A percentile compares a stretch with the other conserved stretches of the same genome.
These are phyloP conservation scores for Pseudogymnoascus sp. DNA, from an alignment of 2,329 filamentous ascomycete species.

Conservation along the genomic window DNA sequence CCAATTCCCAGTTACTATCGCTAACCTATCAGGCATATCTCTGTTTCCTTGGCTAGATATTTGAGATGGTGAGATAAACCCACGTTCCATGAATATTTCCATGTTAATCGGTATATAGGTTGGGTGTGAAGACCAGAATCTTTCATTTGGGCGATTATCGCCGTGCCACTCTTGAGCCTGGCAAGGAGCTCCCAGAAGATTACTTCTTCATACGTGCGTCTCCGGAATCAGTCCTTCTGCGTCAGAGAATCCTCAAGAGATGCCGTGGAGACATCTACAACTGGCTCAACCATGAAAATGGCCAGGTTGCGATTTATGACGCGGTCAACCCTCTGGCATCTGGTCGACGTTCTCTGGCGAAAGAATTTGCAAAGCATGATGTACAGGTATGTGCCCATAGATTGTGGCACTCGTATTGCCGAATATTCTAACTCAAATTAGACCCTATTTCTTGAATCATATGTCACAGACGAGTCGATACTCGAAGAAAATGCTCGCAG, in stretches of 20 bases:
- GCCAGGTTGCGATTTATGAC: conserved; percentile 97
- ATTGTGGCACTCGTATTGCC: neutral
- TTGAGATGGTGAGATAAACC: conserved; percentile 62
- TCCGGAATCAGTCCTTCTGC: conserved; percentile 81
- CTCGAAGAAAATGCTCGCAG: conserved; percentile 94
- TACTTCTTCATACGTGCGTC: conserved; percentile 97
- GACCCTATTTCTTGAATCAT: conserved; percentile 95
- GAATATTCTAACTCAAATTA: conserved; percentile 32
- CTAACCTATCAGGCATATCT: conserved; percentile 63
- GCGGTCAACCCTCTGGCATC: conserved; percentile 87
- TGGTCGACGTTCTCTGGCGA: conserved; percentile 76
- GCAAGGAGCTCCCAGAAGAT: conserved; percentile 82
- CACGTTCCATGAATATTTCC: neutral
- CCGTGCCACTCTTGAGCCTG: conserved; percentile 77
- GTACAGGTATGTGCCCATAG: conserved; percentile 57
- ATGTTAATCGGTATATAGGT: conserved; percentile 41
- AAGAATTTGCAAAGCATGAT: conserved; percentile 96
- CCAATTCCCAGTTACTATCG: neutral
- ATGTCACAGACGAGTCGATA: conserved; percentile 85
- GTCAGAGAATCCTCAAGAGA: conserved; percentile 96
- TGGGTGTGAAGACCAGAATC: conserved; percentile 95
- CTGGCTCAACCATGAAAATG: conserved; percentile 94
- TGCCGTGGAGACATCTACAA: conserved; percentile 95
- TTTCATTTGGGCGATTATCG: conserved; percentile 97
- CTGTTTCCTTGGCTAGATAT: conserved; percentile 90